phyloP scores from a whole-genome alignment of 176 grass and related monocot species.

The Bonia amplexicaulis region DNA sequence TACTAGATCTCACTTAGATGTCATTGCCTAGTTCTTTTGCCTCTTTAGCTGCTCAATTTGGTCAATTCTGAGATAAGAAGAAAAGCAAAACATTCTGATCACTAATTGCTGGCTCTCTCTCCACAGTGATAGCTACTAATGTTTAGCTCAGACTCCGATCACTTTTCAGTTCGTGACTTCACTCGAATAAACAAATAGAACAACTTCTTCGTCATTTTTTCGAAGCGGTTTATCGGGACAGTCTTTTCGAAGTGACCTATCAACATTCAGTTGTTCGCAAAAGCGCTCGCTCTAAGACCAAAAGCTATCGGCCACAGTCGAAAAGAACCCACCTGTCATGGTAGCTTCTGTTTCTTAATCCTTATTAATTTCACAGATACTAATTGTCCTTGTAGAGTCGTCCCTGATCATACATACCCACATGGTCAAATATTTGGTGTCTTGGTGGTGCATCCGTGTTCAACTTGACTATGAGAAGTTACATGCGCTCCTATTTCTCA shows the following conservation, averaged over 20 bases:
- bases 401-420: neutral
- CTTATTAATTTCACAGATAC: neutral
- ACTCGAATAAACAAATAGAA: too few relatives aligned
- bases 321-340: neutral
- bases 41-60: conserved; percentile 10
- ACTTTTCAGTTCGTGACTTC: too few relatives aligned
- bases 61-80: conserved; percentile 10
- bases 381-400: neutral
- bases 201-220: too few relatives aligned
- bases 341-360: neutral
- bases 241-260: too few relatives aligned
- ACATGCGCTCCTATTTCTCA: neutral
- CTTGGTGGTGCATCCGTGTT: neutral
- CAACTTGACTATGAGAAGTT: neutral
- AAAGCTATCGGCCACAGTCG: too few relatives aligned
- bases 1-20: conserved; percentile 26
- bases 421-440: neutral
- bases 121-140: conserved; percentile 25
- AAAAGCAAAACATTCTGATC: conserved; percentile 28
- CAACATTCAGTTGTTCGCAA: too few relatives aligned
- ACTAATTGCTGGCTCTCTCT: conserved; percentile 30
- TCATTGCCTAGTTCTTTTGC: conserved; percentile 24
- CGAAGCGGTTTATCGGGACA: rapidly evolving
- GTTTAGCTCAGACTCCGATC: neutral
- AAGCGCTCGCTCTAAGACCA: too few relatives aligned